A percentile compares a stretch with the other conserved stretches of the same genome.
phyloP scores from a whole-genome alignment of 2,329 filamentous ascomycete species.

The Pestalotiopsis sp. region DNA sequence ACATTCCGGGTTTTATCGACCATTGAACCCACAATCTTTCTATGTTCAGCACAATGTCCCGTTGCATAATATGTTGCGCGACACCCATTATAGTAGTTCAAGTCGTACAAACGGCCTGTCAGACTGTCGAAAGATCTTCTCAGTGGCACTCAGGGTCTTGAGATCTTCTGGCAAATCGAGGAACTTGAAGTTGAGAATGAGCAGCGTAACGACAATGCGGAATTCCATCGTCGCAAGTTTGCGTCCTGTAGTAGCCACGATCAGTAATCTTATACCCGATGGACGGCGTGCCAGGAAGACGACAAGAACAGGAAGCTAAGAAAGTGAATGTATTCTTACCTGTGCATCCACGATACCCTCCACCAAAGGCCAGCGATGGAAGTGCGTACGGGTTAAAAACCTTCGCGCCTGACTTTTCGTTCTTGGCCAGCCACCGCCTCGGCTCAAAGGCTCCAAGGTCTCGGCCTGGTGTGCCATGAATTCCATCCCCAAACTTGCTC shows the following conservation, averaged over 20 bases:
- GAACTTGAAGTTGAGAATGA: constrained; percentile 20
- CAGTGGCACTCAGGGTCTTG: constrained; percentile 8
- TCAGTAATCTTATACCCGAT: background rate
- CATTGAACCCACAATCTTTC: too few relatives aligned
- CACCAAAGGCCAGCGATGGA: background rate
- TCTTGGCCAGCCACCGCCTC: background rate
- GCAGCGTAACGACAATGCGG: constrained; percentile 16
- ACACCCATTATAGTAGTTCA: background rate
- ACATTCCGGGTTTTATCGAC: too few relatives aligned
- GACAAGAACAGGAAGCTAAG: background rate
- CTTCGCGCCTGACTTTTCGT: background rate
- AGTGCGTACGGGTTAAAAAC: background rate
- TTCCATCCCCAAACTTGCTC: background rate
- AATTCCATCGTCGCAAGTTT: constrained; percentile 21
- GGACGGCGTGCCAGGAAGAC: too few relatives aligned
- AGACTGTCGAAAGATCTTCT: background rate
- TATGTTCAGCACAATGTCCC: too few relatives aligned
- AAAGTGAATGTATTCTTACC: background rate
- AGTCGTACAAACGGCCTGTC: background rate
- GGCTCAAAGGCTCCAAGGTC: background rate
- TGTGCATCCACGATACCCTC: background rate
- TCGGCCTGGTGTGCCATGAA: background rate
- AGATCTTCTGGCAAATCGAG: constrained; percentile 15
- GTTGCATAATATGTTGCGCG: too few relatives aligned
- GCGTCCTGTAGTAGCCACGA: constrained; percentile 12